Evolutionary conservation across 2,329 filamentous ascomycete genomes (phyloP).

Genomic region (Aspergillus felis): DNA sequence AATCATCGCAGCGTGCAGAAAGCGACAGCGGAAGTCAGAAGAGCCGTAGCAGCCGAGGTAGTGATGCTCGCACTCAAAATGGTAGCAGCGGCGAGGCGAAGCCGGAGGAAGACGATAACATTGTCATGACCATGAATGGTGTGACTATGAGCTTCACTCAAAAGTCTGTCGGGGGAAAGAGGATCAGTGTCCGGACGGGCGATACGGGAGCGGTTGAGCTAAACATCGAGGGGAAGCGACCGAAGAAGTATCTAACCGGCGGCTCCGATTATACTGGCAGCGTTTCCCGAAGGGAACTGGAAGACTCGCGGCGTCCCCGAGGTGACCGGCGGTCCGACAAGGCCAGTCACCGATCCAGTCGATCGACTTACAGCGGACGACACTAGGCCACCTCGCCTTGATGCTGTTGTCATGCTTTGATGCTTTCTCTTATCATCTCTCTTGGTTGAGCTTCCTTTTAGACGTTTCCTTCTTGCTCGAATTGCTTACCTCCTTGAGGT

Average conservation of each 20-base stretch:
- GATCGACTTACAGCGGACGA: slow-evolving; percentile 34
- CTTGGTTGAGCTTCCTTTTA: not conserved
- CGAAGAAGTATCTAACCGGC: slow-evolving; percentile 34
- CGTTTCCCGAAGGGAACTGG: slow-evolving; percentile 28
- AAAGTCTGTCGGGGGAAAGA: slow-evolving; percentile 34
- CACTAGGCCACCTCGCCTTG: slow-evolving; percentile 3
- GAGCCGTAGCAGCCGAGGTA: slow-evolving; percentile 40
- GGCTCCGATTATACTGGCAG: slow-evolving; percentile 34
- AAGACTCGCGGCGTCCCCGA: slow-evolving; percentile 30
- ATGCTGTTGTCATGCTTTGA: not conserved
- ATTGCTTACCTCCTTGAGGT: slow-evolving; percentile 1
- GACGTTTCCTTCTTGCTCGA: not conserved
- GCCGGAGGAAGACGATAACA: slow-evolving; percentile 34
- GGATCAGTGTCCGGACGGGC: slow-evolving; percentile 37
- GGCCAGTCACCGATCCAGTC: slow-evolving; percentile 34
- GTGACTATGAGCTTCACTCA: slow-evolving; percentile 38
- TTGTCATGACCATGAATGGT: slow-evolving; percentile 39
- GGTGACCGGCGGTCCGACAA: slow-evolving; percentile 36
- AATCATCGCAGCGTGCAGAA: slow-evolving; percentile 25
- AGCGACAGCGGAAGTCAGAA: slow-evolving; percentile 42
- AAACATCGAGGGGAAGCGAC: slow-evolving; percentile 35
- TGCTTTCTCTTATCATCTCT: not conserved
- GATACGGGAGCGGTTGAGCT: slow-evolving; percentile 36
- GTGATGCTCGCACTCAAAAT: slow-evolving; percentile 31
- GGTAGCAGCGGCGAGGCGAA: slow-evolving; percentile 32